Evolutionary conservation across 2,329 filamentous ascomycete species (phyloP).

Genomic region (Diaporthe capsici): DNA sequence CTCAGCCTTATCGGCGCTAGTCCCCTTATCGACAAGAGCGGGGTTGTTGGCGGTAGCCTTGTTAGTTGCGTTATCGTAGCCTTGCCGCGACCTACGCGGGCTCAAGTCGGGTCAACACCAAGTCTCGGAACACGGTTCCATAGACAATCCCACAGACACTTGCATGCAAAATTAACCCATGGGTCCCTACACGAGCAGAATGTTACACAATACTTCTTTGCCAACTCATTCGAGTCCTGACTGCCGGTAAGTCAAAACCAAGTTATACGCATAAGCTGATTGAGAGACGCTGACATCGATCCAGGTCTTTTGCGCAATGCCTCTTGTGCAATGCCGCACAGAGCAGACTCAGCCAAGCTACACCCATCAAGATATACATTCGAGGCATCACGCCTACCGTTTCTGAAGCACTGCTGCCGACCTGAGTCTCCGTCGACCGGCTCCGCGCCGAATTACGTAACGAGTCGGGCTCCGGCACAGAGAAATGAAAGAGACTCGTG

Average conservation of each 20-base stretch:
- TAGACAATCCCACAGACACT: not conserved
- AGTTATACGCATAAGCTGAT: too few species aligned
- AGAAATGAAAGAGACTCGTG: too few species aligned
- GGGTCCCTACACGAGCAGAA: not conserved
- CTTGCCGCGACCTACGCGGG: not conserved
- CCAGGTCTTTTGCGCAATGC: not conserved
- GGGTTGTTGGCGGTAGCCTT: not conserved
- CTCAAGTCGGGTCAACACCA: not conserved
- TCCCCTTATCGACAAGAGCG: not conserved
- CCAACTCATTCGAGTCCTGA: not conserved
- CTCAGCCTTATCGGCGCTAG: conserved; percentile 10
- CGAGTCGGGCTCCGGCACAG: too few species aligned
- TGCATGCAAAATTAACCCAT: not conserved
- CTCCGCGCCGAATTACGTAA: too few species aligned
- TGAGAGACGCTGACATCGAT: not conserved
- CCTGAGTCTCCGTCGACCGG: too few species aligned
- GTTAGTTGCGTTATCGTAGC: not conserved
- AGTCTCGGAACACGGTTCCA: not conserved
- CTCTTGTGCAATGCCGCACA: not conserved
- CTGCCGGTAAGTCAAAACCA: not conserved
- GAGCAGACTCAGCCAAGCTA: not conserved
- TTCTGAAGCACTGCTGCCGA: too few species aligned
- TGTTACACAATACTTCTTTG: not conserved
- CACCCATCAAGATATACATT: not conserved
- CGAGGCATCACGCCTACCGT: too few species aligned